Base-by-base conservation (phyloP, 192 early-diverging fungal genomes). In the Chytriomyces sp. region DNA sequence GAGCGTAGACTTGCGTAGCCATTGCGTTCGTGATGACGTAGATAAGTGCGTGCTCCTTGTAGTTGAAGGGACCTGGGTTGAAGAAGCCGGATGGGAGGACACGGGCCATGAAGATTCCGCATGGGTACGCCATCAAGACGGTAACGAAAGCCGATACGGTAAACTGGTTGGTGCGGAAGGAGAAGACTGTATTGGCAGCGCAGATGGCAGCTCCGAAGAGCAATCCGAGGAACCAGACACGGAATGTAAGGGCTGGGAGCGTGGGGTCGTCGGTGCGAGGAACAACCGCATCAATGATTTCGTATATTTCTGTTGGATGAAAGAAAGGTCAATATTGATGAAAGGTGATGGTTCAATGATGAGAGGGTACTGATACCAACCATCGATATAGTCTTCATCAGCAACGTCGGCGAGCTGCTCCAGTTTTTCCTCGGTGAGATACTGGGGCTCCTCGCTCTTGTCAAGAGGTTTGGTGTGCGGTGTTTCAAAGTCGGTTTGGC, bases 41-140 rank as follows among this genome's bases (percentile, higher is more conserved):
- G 41, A 85, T 77, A 49, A 83, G 31, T 5, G 71, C 78, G 56
- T 86, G 85, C 58, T 85, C 85, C 78, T 88, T 88, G 75, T 85
- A 75, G 28, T 71, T 76, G 69, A 86, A 88, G 8, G 78, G 79
- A 4, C 86, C 84, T 3, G 84, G 82, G 56, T 88, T 83, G 22
- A 88, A 58, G 28, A 70, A 8, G 7, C 60, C 32, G 19, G 77
- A 81, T 10, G 90, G 89, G 52, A 92, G 68, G 19, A 86, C 44
- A 38, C 31, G 41, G 53, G 33, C 80, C 74, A 90, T 63, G 17
- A 92, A 36, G 33, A 81, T 80, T 4, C 93, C 93, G 2, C 88
- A 61, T 4, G 93, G 90, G 65, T 91, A 94, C 2, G 89, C 80
- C 0, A 92, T 78, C 73, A 94, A 70, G 65, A 89, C 85, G 4